These are phyloP conservation scores for Cladosporium sp. DNA, from an alignment of 2,329 filamentous ascomycete species.

Conservation along the genomic window DNA sequence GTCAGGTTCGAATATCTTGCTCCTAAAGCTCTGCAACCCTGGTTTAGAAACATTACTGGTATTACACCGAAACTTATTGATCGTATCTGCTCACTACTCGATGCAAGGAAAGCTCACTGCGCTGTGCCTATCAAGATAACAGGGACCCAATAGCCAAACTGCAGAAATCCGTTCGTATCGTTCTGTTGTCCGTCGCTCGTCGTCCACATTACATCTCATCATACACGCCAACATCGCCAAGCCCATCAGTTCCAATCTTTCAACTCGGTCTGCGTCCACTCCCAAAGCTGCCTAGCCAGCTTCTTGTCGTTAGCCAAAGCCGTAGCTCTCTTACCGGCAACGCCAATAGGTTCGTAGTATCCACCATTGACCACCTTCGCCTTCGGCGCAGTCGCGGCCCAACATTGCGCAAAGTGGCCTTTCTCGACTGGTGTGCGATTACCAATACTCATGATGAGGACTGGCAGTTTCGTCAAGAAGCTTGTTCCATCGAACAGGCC, in stretches of 20 bases:
- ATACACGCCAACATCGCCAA: background rate
- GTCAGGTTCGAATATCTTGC: background rate
- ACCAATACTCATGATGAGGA: conserved; percentile 21
- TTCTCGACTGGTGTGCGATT: conserved; percentile 26
- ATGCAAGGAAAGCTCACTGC: background rate
- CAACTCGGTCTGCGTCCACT: conserved; percentile 33
- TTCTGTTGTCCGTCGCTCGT: background rate
- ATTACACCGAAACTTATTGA: background rate
- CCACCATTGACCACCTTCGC: conserved; percentile 29
- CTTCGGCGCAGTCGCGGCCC: conserved; percentile 25
- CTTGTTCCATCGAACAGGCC: conserved; percentile 33
- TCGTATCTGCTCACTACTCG: background rate
- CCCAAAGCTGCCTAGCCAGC: conserved; percentile 38
- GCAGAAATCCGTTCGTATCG: background rate
- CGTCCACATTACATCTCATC: background rate
- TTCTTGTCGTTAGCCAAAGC: conserved; percentile 32
- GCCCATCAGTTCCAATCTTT: conserved; percentile 11
- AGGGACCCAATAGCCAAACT: background rate
- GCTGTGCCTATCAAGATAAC: background rate
- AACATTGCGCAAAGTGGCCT: conserved; percentile 28
- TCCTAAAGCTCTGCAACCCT: background rate
- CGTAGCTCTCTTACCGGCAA: conserved; percentile 28
- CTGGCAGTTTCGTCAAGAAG: conserved; percentile 22
- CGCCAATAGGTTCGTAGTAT: conserved; percentile 43
- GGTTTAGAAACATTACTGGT: background rate